phyloP scores from a whole-genome alignment of 176 grass and related monocot genomes.

The Aegilops umbellulata region DNA sequence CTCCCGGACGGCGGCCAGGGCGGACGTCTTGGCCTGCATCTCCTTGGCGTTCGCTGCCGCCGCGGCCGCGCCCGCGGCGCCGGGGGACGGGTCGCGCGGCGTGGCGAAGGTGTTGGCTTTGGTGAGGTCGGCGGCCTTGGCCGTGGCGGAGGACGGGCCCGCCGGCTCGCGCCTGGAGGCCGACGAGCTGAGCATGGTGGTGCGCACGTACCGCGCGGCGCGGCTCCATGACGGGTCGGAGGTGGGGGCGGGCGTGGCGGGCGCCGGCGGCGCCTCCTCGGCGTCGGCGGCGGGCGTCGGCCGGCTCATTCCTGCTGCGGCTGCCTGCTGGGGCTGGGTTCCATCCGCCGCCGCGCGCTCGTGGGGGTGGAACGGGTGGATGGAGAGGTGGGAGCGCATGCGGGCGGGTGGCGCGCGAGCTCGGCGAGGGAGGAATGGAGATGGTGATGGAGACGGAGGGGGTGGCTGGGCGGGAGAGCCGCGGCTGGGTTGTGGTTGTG shows the following conservation, averaged over 20 bases:
- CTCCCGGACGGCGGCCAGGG: neutral
- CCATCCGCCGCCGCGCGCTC: neutral
- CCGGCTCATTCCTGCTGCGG: neutral
- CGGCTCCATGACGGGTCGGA: neutral
- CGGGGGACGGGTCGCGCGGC: neutral
- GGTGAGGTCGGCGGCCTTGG: neutral
- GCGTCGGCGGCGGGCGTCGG: neutral
- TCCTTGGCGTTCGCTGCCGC: neutral
- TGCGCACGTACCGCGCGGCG: neutral
- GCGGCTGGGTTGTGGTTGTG: too few relatives aligned
- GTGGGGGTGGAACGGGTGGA: neutral
- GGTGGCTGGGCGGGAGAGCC: too few relatives aligned
- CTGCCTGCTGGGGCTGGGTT: neutral
- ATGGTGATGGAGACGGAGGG: too few relatives aligned
- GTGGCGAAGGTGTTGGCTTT: neutral
- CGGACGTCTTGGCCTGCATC: neutral
- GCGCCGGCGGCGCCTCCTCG: neutral
- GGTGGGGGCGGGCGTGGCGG: neutral
- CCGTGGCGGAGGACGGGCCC: neutral
- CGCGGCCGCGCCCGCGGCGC: neutral
- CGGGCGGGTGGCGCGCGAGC: too few relatives aligned
- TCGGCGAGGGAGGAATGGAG: too few relatives aligned
- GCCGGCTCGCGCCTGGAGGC: conserved; percentile 22
- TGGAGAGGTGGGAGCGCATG: neutral
- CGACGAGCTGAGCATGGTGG: conserved; percentile 37